A percentile compares a stretch with the other conserved stretches of the same genome.
Conservation (phyloP, 176 grass and related monocot genomes). For the Rhynchospora breviuscula region DNA sequence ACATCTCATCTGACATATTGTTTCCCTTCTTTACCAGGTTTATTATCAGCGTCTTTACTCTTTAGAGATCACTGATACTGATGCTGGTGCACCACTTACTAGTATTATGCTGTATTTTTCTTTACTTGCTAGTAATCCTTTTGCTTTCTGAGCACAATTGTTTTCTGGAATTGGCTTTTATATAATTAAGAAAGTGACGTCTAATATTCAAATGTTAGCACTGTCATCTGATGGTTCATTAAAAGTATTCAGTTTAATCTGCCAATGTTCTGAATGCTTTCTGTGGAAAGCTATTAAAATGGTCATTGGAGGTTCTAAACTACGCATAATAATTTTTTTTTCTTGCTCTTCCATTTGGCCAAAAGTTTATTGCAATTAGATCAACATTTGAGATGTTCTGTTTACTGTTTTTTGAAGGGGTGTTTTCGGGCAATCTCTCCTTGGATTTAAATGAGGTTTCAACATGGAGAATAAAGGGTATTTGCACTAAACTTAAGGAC, state of each 20-base stretch:
- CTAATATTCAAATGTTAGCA: background rate
- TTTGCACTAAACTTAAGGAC: background rate
- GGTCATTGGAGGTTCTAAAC: background rate
- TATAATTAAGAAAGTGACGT: constrained; percentile 1
- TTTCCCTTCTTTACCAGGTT: constrained; percentile 37
- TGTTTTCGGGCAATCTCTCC: constrained; percentile 91
- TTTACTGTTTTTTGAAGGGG: background rate
- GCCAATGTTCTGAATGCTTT: background rate
- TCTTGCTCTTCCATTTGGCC: too few species aligned
- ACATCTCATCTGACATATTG: too few species aligned
- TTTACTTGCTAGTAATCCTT: background rate
- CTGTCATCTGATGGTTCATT: background rate
- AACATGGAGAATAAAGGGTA: constrained; percentile 93
- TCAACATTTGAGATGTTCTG: too few species aligned
- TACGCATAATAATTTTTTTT: background rate
- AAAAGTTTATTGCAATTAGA: too few species aligned
- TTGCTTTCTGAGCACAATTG: background rate
- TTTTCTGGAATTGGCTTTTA: constrained; percentile 13
- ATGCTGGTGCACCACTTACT: constrained; percentile 38
- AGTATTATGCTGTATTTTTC: constrained; percentile 43
- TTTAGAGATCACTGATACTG: constrained; percentile 63
- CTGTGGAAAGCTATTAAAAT: background rate
- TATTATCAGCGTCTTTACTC: constrained; percentile 82
- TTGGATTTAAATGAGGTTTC: constrained; percentile 63
- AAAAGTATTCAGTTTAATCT: background rate